These are phyloP conservation scores for Debaryomyces subglobosus DNA, from an alignment of 1,139 yeast genomes.

Conservation along the genomic window DNA sequence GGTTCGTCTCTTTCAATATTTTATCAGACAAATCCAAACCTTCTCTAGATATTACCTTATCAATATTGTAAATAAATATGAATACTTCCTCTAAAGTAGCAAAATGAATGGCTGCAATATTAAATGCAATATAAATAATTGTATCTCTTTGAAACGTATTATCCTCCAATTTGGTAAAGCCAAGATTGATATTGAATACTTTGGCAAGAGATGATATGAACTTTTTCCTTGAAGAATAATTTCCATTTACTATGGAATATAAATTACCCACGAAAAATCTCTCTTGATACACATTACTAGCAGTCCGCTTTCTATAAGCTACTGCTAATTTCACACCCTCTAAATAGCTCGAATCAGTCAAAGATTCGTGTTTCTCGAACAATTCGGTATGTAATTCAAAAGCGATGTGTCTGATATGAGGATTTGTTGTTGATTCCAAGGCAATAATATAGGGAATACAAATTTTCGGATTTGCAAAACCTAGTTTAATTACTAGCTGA, in stretches of 20 bases:
- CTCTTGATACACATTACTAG: slow-evolving; percentile 23
- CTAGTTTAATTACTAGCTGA: slow-evolving; percentile 58
- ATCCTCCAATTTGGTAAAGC: slow-evolving; percentile 14
- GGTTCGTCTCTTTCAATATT: slow-evolving; percentile 13
- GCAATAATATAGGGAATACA: slow-evolving; percentile 75
- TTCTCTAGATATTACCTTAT: slow-evolving; percentile 25
- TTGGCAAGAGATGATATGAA: slow-evolving; percentile 37
- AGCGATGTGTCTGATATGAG: slow-evolving; percentile 51
- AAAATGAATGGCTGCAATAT: slow-evolving; percentile 43
- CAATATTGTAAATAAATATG: slow-evolving; percentile 19
- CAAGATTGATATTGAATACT: slow-evolving; percentile 23
- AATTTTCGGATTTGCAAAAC: slow-evolving; percentile 73
- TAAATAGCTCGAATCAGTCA: slow-evolving; percentile 64
- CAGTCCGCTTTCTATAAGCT: slow-evolving; percentile 38
- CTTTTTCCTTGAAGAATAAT: slow-evolving; percentile 49
- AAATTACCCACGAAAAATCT: slow-evolving; percentile 30
- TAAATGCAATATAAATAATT: slow-evolving; percentile 36
- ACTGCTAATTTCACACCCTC: slow-evolving; percentile 67
- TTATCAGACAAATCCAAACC: slow-evolving; percentile 38
- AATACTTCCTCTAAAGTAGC: slow-evolving; percentile 44
- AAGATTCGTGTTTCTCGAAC: slow-evolving; percentile 67
- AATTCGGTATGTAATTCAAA: slow-evolving; percentile 54
- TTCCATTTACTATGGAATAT: slow-evolving; percentile 46
- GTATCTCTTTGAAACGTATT: slow-evolving; percentile 28
- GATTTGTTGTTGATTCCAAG: slow-evolving; percentile 56